phyloP scores from a whole-genome alignment of 768 basidiomycete genomes.

The Cytidiella melzeri region DNA sequence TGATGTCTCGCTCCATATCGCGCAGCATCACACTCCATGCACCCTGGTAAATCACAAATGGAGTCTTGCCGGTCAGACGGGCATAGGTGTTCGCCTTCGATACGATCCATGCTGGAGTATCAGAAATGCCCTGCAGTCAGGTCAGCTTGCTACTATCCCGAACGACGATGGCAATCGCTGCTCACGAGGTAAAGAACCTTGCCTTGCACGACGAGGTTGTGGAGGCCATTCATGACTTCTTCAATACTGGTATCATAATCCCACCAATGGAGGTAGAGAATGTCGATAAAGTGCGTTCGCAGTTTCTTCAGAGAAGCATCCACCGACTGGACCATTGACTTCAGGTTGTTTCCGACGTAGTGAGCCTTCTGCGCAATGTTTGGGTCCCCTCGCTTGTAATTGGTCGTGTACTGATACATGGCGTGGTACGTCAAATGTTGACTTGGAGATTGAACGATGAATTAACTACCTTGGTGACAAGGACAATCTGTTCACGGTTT shows the following conservation, averaged over 20 bases:
- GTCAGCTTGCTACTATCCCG: neutral
- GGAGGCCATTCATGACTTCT: conserved; percentile 37
- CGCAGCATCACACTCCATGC: conserved; percentile 26
- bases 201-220: conserved; percentile 32
- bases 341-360: conserved; percentile 36
- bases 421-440: neutral
- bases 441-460: neutral
- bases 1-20: conserved; percentile 39
- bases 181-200: conserved; percentile 34
- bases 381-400: conserved; percentile 16
- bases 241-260: conserved; percentile 37
- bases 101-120: conserved; percentile 33
- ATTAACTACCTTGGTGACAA: conserved; percentile 22
- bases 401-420: conserved; percentile 20
- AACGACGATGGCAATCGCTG: neutral
- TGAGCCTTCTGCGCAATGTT: conserved; percentile 29
- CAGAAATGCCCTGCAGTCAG: conserved; percentile 16
- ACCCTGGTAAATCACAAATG: conserved; percentile 41
- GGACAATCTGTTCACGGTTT: conserved; percentile 32
- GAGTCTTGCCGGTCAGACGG: conserved; percentile 30
- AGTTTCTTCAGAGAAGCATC: conserved; percentile 42
- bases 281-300: conserved; percentile 52
- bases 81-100: conserved; percentile 35
- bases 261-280: conserved; percentile 49
- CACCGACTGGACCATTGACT: conserved; percentile 28